Base-by-base conservation (phyloP, 345 rosid species). In the Iberis pinnata region DNA sequence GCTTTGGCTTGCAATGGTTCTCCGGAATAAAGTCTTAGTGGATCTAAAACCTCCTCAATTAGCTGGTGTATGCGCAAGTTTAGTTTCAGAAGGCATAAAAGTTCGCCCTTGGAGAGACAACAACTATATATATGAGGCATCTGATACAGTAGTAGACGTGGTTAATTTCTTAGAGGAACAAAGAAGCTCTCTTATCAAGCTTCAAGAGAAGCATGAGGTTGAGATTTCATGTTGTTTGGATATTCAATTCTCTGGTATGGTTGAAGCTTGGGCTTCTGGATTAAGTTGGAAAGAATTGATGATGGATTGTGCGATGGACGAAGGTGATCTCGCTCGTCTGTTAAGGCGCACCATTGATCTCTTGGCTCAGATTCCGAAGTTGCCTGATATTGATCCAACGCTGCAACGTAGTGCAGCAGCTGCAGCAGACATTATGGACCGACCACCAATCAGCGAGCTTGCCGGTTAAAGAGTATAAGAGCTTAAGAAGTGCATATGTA, bases 191-290 rank as follows among this genome's bases (percentile, higher is more conserved):
- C 64, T 84, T 7, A 43, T 83, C 35, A 51, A 74, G 63, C 78
- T 90, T 40, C 96, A 90, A 63, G 86, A 83, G 62, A 87, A 78
- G 64, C 89, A 92, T n/a, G 88, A 77, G 56, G 86, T 92, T 25
- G 70, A 64, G 63, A 78, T 78, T 45, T 63, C 93, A 3, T 86
- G 94, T 53, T 77, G 77, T 65, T 52, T 89, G 73, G 97, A 86
- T 33, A 65, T 72, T 77, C 95, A 92, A 54, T 87, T 87, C 70
- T 67, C 86, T n/a, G 98, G 98, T 60, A 83, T 88, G 98, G 93
- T 92, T 4, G 98, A 84, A 69, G 96, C 98, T 18, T 92, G 98
- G 98, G 96, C 95, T 12, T 81, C 95, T 5, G 98, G 96, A 31
- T 67, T 92, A 65, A 84, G 83, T 11, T 87, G 98, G 98, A 80